Evolutionary conservation across 2,329 filamentous ascomycete species (phyloP).

Genomic region (Pseudogymnoascus sp.): DNA sequence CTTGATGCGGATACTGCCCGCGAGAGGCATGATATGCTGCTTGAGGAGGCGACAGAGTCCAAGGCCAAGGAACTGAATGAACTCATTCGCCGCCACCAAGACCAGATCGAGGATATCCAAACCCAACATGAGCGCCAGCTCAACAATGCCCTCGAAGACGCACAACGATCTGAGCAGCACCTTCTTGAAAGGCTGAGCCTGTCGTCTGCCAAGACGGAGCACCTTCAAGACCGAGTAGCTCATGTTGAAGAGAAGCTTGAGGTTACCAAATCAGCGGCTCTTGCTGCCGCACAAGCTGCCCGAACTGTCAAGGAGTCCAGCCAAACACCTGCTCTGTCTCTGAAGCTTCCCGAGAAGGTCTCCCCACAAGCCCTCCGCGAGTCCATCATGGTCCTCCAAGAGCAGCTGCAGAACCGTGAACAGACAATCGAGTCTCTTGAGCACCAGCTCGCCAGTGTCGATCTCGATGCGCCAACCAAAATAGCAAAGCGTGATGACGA

Average conservation of each 20-base stretch:
- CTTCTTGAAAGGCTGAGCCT: conserved; percentile 74
- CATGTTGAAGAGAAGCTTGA: conserved; percentile 88
- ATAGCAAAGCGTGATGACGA: conserved; percentile 89
- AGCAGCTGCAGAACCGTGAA: conserved; percentile 92
- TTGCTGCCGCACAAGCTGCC: conserved; percentile 71
- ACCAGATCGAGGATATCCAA: conserved; percentile 66
- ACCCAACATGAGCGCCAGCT: conserved; percentile 68
- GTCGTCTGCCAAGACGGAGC: conserved; percentile 74
- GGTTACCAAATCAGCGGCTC: conserved; percentile 79
- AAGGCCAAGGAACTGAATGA: conserved; percentile 51
- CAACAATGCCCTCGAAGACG: conserved; percentile 70
- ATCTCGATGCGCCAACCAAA: conserved; percentile 72
- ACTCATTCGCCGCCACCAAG: conserved; percentile 52
- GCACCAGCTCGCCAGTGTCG: conserved; percentile 57
- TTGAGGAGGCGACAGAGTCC: conserved; percentile 70
- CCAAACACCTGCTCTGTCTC: conserved; percentile 29
- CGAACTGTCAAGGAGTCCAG: conserved; percentile 33
- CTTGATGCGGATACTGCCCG: conserved; percentile 75
- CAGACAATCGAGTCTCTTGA: conserved; percentile 82
- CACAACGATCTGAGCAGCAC: conserved; percentile 69
- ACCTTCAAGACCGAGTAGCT: conserved; percentile 75
- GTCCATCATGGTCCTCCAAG: conserved; percentile 91
- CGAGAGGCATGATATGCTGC: conserved; percentile 72
- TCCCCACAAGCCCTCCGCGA: conserved; percentile 92
- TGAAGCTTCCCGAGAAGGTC: conserved; percentile 69